Conservation (phyloP, 805 yeast species). For the Candida insectorum region DNA sequence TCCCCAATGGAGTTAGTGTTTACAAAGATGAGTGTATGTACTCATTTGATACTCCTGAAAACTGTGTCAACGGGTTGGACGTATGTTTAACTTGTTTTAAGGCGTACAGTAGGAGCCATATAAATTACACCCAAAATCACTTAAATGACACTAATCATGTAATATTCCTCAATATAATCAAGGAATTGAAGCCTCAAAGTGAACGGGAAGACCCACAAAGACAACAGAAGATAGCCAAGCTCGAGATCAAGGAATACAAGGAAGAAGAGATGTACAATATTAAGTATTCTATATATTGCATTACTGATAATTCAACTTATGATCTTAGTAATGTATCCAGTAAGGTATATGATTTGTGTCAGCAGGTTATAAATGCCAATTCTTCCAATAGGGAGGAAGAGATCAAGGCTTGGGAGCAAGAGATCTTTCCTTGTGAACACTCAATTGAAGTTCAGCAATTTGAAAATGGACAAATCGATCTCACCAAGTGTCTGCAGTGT, state of each 20-base stretch:
- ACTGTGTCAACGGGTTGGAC: conserved; percentile 55
- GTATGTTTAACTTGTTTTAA: conserved; percentile 74
- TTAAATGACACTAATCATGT: conserved; percentile 48
- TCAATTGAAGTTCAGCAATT: conserved; percentile 51
- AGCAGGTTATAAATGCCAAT: conserved; percentile 50
- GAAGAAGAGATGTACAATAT: conserved; percentile 64
- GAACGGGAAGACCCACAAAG: conserved; percentile 17
- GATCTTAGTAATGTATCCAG: conserved; percentile 21
- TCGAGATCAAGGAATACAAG: conserved; percentile 60
- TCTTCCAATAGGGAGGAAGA: conserved; percentile 64
- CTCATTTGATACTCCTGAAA: conserved; percentile 68
- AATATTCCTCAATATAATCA: conserved; percentile 56
- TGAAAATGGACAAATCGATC: conserved; percentile 18
- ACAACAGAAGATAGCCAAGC: conserved; percentile 51
- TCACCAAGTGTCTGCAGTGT: conserved; percentile 53
- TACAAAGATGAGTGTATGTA: conserved; percentile 90
- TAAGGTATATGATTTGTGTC: conserved; percentile 28
- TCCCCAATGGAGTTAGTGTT: too few relatives aligned
- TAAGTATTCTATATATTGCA: conserved; percentile 38
- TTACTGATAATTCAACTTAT: conserved; percentile 22
- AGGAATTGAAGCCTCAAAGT: conserved; percentile 43
- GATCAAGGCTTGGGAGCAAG: conserved; percentile 89
- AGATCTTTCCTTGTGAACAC: conserved; percentile 77
- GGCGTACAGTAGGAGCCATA: conserved; percentile 51
- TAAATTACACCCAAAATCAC: conserved; percentile 59